Conservation (phyloP, 2,329 filamentous ascomycete species). For the Laburnicola sp. region DNA sequence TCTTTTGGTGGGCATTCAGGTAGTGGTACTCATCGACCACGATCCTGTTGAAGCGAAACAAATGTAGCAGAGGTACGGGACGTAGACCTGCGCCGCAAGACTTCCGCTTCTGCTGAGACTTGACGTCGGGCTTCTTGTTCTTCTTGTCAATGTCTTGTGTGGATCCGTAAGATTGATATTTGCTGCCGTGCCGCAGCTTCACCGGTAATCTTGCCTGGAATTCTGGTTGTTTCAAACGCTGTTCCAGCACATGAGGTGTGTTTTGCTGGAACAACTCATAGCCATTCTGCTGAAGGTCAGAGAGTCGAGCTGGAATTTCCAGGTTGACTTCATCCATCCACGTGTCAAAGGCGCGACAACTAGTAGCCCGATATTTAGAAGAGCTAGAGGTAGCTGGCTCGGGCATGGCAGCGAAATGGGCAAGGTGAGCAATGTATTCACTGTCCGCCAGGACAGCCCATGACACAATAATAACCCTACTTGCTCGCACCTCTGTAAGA, state of each 20-base stretch:
- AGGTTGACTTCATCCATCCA: slow-evolving; percentile 56
- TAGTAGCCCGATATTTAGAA: slow-evolving; percentile 19
- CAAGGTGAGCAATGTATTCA: slow-evolving; percentile 55
- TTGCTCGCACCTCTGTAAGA: slow-evolving; percentile 51
- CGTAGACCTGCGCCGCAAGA: not conserved
- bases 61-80: slow-evolving; percentile 53
- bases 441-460: slow-evolving; percentile 53
- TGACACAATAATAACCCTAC: slow-evolving; percentile 61
- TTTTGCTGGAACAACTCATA: slow-evolving; percentile 28
- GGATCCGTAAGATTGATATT: slow-evolving; percentile 32
- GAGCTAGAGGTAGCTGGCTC: slow-evolving; percentile 17
- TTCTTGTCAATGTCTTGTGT: not conserved
- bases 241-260: slow-evolving; percentile 24
- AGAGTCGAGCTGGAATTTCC: slow-evolving; percentile 50
- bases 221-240: slow-evolving; percentile 35
- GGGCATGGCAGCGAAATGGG: slow-evolving; percentile 55
- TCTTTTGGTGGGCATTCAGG: slow-evolving; percentile 46
- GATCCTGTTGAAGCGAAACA: slow-evolving; percentile 63
- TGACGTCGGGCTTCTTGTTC: not conserved
- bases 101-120: not conserved
- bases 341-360: slow-evolving; percentile 55
- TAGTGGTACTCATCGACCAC: slow-evolving; percentile 69
- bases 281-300: slow-evolving; percentile 39
- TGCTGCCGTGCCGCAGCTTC: slow-evolving; percentile 42
- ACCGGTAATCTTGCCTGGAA: slow-evolving; percentile 46